Base-by-base conservation (phyloP, 83 land plant genomes). In the Larix sibirica region DNA sequence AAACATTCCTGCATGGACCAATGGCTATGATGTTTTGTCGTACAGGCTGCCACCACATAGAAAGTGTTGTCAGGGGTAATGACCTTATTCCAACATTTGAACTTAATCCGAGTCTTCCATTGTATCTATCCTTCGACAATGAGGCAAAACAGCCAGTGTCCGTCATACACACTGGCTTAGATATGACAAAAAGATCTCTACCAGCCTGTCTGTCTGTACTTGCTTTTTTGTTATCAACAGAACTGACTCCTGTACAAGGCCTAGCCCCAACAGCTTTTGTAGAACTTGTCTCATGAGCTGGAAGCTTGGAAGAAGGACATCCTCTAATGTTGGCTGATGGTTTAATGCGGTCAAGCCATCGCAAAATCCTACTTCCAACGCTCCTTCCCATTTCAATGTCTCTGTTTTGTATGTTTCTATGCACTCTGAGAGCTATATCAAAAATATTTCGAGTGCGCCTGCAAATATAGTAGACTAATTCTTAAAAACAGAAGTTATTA, bases 241-340 rank as follows among this genome's bases (percentile, higher is more conserved):
- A 79, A 79, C 20, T 61, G 44, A 61, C n/a, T 79, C 80, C 44
- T 79, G 23, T 62, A 33, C 64, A 79, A 20, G 80, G 23, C 20
- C 38, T 79, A 31, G 44, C 26, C 42, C 14, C 80, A 17, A n/a
- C 66, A 60, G 80, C 23, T 60, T 61, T 79, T 40, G 21, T 20
- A 79, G 44, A 20, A 61, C 61, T 59, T 36, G 24, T 8, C 21
- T 61, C 58, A 79, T n/a, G 20, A 36, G 44, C 21, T 13, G 66
- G 26, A 17, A 47, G 79, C 28, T 81, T 82, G 26, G 21, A 62
- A 62, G 85, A 54, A 42, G 79, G 17, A 40, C 47, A 69, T 16
- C 87, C 87, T 38, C 98, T 87, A 6, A 95, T 95, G 47, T 91
- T 81, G 44, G 98, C 98, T 40, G 96, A 93, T 36, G 98, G 98